Base-by-base conservation (phyloP, 2,329 filamentous ascomycete genomes). In the Xylariales sp. region DNA sequence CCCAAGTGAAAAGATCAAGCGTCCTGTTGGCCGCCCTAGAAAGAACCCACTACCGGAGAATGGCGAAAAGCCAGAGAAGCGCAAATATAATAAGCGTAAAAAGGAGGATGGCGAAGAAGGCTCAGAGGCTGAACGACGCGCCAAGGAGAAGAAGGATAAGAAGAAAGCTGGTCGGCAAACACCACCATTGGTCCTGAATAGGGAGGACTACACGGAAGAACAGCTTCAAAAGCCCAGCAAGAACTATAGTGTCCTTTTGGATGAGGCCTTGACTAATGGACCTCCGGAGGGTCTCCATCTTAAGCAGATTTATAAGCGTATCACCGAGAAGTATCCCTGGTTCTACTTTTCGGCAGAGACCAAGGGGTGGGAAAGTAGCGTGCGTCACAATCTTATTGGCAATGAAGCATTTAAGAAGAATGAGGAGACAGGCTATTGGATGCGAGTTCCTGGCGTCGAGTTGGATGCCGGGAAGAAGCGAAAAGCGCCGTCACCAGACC, bases 341-440 rank as follows among this genome's bases (percentile, higher is more conserved):
- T 81, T 76, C 46, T 74, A 72, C 47, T 80, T 80, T 49, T 66
- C 65, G 38, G 74, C 75, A 14, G 75, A 77, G 51, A 80, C 76
- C 5, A 81, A 78, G 52, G 76, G 76, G n/a, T 81, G 76, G 76
- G 76, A 81, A 54, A 80, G 76, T 47, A 80, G 75, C 48, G 76
- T 81, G n/a, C 72, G 76, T 1, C 76, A 81, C 49, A 81, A 80
- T 40, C 65, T 81, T 19, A 78, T 80, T 46, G 76, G 75, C 3
- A 80, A 80, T 52, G 72, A 75, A 46, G 76, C 75, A 6, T 81
- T 81, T 52, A 67, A 65, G 45, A 81, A 80, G 54, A 70, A 75
- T 43, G 73, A 78, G 25, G 66, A 68, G 19, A 75, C 70, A 2
- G 69, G 73, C 29, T 59, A 76, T 15, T 81, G 76, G 76, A 70